phyloP scores from a whole-genome alignment of 1,139 yeast genomes.

The Kodamaea derodonti region DNA sequence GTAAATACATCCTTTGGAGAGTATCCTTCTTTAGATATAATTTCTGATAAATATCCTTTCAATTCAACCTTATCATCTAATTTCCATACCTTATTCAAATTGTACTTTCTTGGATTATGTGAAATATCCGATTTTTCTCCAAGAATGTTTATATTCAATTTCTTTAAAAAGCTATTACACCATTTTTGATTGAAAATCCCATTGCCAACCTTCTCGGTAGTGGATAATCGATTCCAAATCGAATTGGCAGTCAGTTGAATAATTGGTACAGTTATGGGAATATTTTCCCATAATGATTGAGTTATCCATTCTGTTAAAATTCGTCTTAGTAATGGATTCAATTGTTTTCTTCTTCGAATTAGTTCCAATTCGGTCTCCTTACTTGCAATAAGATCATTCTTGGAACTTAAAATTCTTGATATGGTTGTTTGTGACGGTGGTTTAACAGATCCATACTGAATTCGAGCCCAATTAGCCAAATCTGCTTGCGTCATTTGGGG shows the following conservation, averaged over 20 bases:
- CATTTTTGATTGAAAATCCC: slow-evolving; percentile 65
- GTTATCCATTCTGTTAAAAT: slow-evolving; percentile 67
- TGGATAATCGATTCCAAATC: slow-evolving; percentile 60
- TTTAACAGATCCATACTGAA: slow-evolving; percentile 45
- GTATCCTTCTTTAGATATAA: slow-evolving; percentile 32
- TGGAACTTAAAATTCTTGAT: slow-evolving; percentile 55
- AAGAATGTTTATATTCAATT: slow-evolving; percentile 49
- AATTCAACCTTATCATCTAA: slow-evolving; percentile 52
- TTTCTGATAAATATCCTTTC: slow-evolving; percentile 30
- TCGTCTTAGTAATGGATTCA: slow-evolving; percentile 53
- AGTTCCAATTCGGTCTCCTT: slow-evolving; percentile 56
- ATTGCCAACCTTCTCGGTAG: slow-evolving; percentile 53
- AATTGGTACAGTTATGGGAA: slow-evolving; percentile 62
- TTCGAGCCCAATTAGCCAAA: slow-evolving; percentile 61
- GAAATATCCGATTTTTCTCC: slow-evolving; percentile 44
- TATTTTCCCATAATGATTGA: slow-evolving; percentile 63
- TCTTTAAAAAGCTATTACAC: slow-evolving; percentile 57
- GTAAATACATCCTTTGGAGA: slow-evolving; percentile 55
- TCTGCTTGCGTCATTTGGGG: slow-evolving; percentile 70
- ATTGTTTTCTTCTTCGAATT: slow-evolving; percentile 52
- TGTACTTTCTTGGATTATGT: slow-evolving; percentile 27
- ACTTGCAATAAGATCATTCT: slow-evolving; percentile 54
- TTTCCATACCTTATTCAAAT: slow-evolving; percentile 57
- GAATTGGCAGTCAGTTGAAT: slow-evolving; percentile 62
- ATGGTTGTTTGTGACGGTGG: slow-evolving; percentile 70